Base-by-base conservation (phyloP, 106 monocot genomes). In the Platanthera guangdongensis region DNA sequence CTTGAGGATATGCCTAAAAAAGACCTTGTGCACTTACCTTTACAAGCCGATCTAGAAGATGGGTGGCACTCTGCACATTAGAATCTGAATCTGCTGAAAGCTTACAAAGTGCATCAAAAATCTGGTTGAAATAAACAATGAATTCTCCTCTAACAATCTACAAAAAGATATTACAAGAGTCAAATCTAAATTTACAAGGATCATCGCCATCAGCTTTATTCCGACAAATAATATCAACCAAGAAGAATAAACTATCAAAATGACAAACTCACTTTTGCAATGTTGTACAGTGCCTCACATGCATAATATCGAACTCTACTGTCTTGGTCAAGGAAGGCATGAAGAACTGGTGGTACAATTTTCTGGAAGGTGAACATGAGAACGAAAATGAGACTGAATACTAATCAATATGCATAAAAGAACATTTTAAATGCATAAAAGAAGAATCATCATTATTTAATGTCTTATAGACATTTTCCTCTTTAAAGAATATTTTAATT, bases 61-160 rank as follows among this genome's bases (percentile, higher is more conserved):
- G 99, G 82, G 99, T 93, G 78, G 99, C 99, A 90, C 99, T 99
- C 68, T 99, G 99, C 71, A 99, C 99, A 80, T 84, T 92, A 63
- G 82, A 83, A 85, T 92, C 92, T 47, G 92, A 85, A 76, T 99
- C 99, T 78, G 99, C 89, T 69, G 94, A 94, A 21, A 99, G 94
- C 82, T 94, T 99, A 77, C 99, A 99, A 75, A 99, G 89, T 74
- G 92, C 99, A 85, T 99, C 99, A 78, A 99, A 99, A 89, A 99
- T 99, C 73, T 94, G 80, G 87, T 99, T 99, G 65, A 99, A 99
- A 71, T 86, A 99, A 51, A 94, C 67, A 74, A 99, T 94, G 62
- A 99, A 94, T 75, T 99, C 99, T 77, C 99, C 99, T 85, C 99
- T 86, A 50, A 99, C 99, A 87, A 99, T 94, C 99, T 99, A 78